A percentile compares a stretch with the other conserved stretches of the same genome.
Conservation (phyloP, 345 rosid species). For the Brassica cretica region DNA sequence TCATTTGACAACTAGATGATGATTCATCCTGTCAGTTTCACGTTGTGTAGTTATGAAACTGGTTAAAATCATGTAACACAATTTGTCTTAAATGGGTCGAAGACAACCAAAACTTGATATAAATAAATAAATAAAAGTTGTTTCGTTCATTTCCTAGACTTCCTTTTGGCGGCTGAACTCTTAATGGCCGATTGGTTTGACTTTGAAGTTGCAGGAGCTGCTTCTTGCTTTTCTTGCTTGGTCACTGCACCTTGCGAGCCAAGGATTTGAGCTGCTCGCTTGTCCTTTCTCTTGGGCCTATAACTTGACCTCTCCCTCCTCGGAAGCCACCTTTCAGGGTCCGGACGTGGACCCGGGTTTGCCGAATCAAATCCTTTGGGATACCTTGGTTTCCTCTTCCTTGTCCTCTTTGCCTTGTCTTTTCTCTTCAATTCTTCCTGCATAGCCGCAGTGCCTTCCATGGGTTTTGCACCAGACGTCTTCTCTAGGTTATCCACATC, state of each 20-base stretch:
- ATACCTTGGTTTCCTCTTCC: conserved; percentile 96
- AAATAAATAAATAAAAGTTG: too few species aligned
- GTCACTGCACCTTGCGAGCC: conserved; percentile 89
- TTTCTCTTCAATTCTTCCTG: conserved; percentile 62
- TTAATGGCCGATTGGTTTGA: conserved; percentile 39
- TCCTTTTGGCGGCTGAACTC: not conserved
- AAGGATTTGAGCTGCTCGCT: conserved; percentile 92
- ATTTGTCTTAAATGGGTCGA: too few species aligned
- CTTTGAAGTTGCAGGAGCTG: conserved; percentile 44
- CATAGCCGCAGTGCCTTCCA: conserved; percentile 50
- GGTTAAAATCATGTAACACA: not conserved
- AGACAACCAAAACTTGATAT: too few species aligned
- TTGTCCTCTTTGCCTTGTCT: conserved; percentile 86
- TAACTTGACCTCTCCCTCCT: conserved; percentile 92
- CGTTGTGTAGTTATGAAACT: conserved; percentile 14
- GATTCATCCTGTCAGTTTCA: not conserved
- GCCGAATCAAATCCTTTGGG: conserved; percentile 97
- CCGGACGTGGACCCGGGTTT: conserved; percentile 96
- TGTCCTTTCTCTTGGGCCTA: conserved; percentile 91
- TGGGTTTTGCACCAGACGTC: conserved; percentile 84
- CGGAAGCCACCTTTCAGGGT: conserved; percentile 98
- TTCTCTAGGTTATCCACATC: conserved; percentile 80
- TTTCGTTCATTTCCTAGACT: too few species aligned
- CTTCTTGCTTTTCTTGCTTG: conserved; percentile 69
- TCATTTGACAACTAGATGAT: too few species aligned